These are phyloP conservation scores for Firmiana major DNA, from an alignment of 345 rosid species.

Conservation along the genomic window DNA sequence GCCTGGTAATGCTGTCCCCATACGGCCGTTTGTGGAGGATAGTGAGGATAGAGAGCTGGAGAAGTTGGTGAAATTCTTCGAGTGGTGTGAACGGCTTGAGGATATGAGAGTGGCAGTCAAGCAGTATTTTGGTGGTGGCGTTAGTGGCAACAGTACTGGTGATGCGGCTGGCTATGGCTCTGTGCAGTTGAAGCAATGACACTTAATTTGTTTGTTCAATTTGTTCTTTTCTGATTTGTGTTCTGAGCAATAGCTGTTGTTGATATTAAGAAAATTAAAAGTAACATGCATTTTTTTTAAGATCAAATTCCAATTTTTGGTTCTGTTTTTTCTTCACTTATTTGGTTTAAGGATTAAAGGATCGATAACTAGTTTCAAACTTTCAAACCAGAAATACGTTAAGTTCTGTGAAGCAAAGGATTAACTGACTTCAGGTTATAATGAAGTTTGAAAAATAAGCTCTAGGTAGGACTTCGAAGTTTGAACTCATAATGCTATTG, in stretches of 20 bases:
- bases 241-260: constrained; percentile 14
- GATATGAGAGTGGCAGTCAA: constrained; percentile 78
- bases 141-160: too few relatives aligned
- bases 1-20: constrained; percentile 77
- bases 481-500: background rate
- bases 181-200: background rate
- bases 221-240: background rate
- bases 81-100: constrained; percentile 42
- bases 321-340: background rate
- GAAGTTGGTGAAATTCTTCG: constrained; percentile 52
- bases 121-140: constrained; percentile 23
- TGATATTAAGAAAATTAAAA: background rate
- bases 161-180: background rate
- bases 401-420: background rate
- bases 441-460: background rate
- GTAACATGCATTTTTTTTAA: background rate
- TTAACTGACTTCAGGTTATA: background rate
- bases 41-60: constrained; percentile 45
- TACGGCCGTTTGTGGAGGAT: constrained; percentile 59
- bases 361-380: background rate
- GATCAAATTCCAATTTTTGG: background rate
- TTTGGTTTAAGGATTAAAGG: background rate
- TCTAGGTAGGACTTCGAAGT: background rate
- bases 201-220: background rate
- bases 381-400: background rate